phyloP scores from a whole-genome alignment of 371 early-diverging fungal genomes.

The Rhizopus stolonifer region DNA sequence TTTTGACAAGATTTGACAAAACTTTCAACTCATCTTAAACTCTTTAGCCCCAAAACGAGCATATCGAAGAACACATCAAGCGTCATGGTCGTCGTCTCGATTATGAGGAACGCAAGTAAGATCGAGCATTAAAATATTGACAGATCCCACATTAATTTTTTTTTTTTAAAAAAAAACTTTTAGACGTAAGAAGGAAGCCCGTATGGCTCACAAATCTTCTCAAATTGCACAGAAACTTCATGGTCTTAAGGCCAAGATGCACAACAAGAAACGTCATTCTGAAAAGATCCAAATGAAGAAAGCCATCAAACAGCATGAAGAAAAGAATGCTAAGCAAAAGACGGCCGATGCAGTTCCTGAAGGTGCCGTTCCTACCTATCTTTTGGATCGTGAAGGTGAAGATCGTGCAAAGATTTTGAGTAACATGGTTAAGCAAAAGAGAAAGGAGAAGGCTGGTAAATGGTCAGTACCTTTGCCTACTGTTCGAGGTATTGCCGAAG shows the following conservation, averaged over 20 bases:
- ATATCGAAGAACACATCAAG: constrained; percentile 99
- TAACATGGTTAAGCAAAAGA: constrained; percentile 99
- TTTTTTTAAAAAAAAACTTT: constrained; percentile 1
- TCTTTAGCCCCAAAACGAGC: constrained; percentile 98
- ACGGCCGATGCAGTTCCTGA: constrained; percentile 88
- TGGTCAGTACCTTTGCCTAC: constrained; percentile 99
- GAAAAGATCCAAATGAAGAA: constrained; percentile 99
- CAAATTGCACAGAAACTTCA: constrained; percentile 95
- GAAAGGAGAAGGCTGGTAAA: constrained; percentile 99
- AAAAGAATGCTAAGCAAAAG: constrained; percentile 90
- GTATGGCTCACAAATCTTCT: constrained; percentile 90
- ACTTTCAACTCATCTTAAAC: neutral
- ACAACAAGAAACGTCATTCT: constrained; percentile 98
- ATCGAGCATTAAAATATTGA: neutral
- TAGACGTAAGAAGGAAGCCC: constrained; percentile 97
- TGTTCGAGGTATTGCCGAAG: constrained; percentile 98
- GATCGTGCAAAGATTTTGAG: constrained; percentile 95
- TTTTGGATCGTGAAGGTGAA: constrained; percentile 99
- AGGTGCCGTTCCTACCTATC: constrained; percentile 98
- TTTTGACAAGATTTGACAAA: neutral
- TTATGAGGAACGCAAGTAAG: constrained; percentile 94
- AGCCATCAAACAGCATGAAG: constrained; percentile 97
- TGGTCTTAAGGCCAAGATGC: constrained; percentile 98
- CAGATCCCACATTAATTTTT: neutral
- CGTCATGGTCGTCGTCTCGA: constrained; percentile 97